These are phyloP conservation scores for Botrytis fabae DNA, from an alignment of 2,329 filamentous ascomycete genomes.

Conservation along the genomic window DNA sequence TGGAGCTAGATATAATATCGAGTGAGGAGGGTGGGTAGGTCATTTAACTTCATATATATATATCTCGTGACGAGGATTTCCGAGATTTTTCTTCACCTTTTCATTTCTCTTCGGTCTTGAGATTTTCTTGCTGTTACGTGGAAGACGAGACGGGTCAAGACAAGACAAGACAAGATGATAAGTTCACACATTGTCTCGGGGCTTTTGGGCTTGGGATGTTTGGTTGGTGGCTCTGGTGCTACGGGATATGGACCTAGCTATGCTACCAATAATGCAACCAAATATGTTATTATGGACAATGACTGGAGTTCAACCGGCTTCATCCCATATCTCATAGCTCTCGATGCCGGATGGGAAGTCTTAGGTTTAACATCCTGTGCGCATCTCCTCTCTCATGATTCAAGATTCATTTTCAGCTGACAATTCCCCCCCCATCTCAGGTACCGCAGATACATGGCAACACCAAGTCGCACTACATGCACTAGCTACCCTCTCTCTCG, in stretches of 20 bases:
- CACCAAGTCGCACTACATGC: conserved; percentile 48
- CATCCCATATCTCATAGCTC: conserved; percentile 47
- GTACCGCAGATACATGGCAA: conserved; percentile 49
- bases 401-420: conserved; percentile 1
- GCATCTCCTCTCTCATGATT: background rate
- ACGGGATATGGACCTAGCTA: background rate
- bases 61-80: background rate
- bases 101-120: background rate
- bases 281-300: conserved; percentile 33
- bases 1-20: background rate
- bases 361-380: conserved; percentile 43
- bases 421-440: conserved; percentile 16
- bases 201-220: background rate
- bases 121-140: background rate
- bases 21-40: background rate
- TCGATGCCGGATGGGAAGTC: conserved; percentile 48
- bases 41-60: background rate
- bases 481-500: conserved; percentile 49
- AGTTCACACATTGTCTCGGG: background rate
- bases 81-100: background rate
- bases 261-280: background rate
- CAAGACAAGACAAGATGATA: background rate
- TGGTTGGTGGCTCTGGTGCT: background rate
- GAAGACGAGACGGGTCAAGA: background rate
- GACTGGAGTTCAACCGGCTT: conserved; percentile 48